phyloP scores from a whole-genome alignment of 2,329 filamentous ascomycete species.

The Claviceps pusilla region DNA sequence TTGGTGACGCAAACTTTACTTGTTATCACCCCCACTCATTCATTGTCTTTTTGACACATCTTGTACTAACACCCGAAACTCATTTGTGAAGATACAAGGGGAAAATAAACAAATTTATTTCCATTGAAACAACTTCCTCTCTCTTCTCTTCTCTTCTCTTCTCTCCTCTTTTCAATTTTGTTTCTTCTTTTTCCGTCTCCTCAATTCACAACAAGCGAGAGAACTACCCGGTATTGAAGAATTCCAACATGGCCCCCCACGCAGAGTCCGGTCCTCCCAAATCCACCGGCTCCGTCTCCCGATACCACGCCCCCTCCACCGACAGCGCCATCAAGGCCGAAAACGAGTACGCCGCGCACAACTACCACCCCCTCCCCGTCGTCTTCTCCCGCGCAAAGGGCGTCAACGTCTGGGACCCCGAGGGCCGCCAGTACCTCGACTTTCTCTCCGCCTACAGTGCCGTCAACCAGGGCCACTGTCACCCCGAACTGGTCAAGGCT shows the following conservation, averaged over 20 bases:
- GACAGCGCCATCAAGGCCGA: constrained; percentile 66
- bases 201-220: background rate
- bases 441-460: constrained; percentile 97
- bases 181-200: background rate
- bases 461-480: constrained; percentile 95
- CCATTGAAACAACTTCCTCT: no score
- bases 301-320: constrained; percentile 64
- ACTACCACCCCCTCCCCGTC: constrained; percentile 93
- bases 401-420: constrained; percentile 89
- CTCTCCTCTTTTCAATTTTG: background rate
- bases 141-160: background rate
- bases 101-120: background rate
- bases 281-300: constrained; percentile 18
- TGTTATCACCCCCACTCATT: background rate
- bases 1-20: background rate
- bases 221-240: background rate
- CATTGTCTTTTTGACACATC: background rate
- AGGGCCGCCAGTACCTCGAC: constrained; percentile 89
- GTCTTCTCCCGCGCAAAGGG: constrained; percentile 80
- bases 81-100: no score
- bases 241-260: constrained; percentile 43
- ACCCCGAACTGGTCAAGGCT: constrained; percentile 86
- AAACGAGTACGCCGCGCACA: constrained; percentile 80
- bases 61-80: no score
- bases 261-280: constrained; percentile 27